These are phyloP conservation scores for Russula sp. DNA, from an alignment of 768 basidiomycete species.

Conservation along the genomic window DNA sequence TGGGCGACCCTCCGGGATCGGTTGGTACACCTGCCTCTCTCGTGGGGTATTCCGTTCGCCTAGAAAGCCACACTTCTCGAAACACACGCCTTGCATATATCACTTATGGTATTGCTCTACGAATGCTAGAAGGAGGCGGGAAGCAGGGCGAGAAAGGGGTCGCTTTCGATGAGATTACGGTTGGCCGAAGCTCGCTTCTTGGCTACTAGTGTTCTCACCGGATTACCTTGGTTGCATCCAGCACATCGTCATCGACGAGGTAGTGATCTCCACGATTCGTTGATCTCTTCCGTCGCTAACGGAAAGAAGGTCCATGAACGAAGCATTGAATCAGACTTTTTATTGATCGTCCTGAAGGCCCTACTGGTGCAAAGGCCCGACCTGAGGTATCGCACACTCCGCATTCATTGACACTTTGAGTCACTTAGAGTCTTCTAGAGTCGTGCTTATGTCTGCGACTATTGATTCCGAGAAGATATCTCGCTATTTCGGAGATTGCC, in stretches of 20 bases:
- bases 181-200: conserved; percentile 32
- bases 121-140: conserved; percentile 90
- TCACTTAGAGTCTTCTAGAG: conserved; percentile 38
- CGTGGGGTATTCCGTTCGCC: conserved; percentile 90
- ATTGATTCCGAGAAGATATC: conserved; percentile 89
- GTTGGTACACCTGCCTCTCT: conserved; percentile 74
- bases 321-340: conserved; percentile 94
- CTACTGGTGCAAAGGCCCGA: conserved; percentile 69
- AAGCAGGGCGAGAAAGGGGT: conserved; percentile 64
- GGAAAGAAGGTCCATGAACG: conserved; percentile 79
- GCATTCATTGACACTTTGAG: not conserved
- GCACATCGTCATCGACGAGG: conserved; percentile 97
- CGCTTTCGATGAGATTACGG: conserved; percentile 93
- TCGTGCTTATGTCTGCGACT: conserved; percentile 96
- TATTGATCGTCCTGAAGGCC: conserved; percentile 87
- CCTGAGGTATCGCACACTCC: conserved; percentile 54
- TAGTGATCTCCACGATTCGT: conserved; percentile 28
- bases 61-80: conserved; percentile 80
- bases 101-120: conserved; percentile 90
- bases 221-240: conserved; percentile 29
- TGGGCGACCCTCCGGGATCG: conserved; percentile 76
- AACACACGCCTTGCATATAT: conserved; percentile 79
- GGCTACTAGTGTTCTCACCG: conserved; percentile 11
- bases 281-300: conserved; percentile 2
- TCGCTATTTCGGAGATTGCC: conserved; percentile 79